Conservation (phyloP, 352 stramenopile species). For the Globisporangium sylvaticum region DNA sequence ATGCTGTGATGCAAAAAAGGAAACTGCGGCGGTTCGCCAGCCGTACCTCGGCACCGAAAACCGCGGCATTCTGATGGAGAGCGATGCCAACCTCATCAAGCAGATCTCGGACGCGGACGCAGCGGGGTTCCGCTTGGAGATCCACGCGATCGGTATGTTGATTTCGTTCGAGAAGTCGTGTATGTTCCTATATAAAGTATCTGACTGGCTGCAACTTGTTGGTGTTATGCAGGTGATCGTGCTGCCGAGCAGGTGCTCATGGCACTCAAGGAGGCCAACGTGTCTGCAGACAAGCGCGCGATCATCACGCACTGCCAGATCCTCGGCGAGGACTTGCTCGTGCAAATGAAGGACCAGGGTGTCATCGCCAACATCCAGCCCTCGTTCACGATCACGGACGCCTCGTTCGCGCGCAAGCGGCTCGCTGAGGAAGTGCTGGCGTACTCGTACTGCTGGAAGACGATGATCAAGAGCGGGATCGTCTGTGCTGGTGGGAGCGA, state of each 20-base stretch:
- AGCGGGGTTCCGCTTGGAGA: conserved; percentile 77
- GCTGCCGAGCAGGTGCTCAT: conserved; percentile 71
- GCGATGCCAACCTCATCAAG: conserved; percentile 47
- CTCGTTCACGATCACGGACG: conserved; percentile 87
- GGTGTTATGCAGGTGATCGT: conserved; percentile 42
- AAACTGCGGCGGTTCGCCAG: conserved; percentile 77
- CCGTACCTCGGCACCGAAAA: conserved; percentile 66
- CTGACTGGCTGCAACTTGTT: conserved; percentile 4
- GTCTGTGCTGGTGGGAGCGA: conserved; percentile 81
- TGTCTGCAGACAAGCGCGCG: conserved; percentile 49
- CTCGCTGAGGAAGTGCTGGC: conserved; percentile 48
- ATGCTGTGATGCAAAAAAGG: conserved; percentile 27
- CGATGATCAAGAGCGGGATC: conserved; percentile 66
- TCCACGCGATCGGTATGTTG: conserved; percentile 83
- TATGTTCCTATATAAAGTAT: background rate
- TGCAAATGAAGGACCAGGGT: conserved; percentile 61
- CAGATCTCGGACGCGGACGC: conserved; percentile 57
- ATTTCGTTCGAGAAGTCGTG: background rate
- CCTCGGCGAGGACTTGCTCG: conserved; percentile 64
- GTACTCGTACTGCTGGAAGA: conserved; percentile 86
- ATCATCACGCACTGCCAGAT: conserved; percentile 91
- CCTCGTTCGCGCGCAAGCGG: conserved; percentile 73
- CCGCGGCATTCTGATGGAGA: conserved; percentile 83
- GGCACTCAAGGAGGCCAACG: conserved; percentile 49
- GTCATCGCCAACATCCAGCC: conserved; percentile 88